phyloP scores from a whole-genome alignment of 2,329 filamentous ascomycete genomes.

The Neonectria coccinea region DNA sequence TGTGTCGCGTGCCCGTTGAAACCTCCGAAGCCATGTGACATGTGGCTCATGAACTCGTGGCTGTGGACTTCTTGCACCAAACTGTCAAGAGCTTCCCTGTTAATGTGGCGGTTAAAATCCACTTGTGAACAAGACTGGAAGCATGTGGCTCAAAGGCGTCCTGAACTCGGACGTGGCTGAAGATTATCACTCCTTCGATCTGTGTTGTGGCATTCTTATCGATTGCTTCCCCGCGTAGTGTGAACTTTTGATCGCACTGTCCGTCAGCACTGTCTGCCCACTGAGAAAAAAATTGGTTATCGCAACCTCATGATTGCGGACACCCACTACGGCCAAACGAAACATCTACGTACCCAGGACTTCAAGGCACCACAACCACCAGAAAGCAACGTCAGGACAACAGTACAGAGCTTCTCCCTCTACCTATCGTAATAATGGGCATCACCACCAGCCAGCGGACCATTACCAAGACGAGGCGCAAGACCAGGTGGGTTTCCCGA shows the following conservation, averaged over 20 bases:
- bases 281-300: conserved; percentile 39
- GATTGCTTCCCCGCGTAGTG: not conserved
- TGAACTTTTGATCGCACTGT: conserved; percentile 20
- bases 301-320: conserved; percentile 32
- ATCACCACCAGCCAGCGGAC: conserved; percentile 71
- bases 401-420: not conserved
- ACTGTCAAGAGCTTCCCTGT: not conserved
- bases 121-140: not conserved
- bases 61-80: not conserved
- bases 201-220: conserved; percentile 6
- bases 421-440: conserved; percentile 65
- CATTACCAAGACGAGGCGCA: conserved; percentile 80
- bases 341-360: conserved; percentile 10
- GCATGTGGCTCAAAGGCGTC: not conserved
- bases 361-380: conserved; percentile 1
- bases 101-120: not conserved
- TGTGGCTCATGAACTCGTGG: conserved; percentile 27
- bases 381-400: not conserved
- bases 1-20: conserved; percentile 28
- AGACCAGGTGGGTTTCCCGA: conserved; percentile 65
- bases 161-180: not conserved
- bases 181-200: not conserved
- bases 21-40: conserved; percentile 9
- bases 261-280: conserved; percentile 31
- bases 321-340: conserved; percentile 27